Evolutionary conservation across 129 eudicot species (phyloP).

Genomic region (Scalesia atractyloides): DNA sequence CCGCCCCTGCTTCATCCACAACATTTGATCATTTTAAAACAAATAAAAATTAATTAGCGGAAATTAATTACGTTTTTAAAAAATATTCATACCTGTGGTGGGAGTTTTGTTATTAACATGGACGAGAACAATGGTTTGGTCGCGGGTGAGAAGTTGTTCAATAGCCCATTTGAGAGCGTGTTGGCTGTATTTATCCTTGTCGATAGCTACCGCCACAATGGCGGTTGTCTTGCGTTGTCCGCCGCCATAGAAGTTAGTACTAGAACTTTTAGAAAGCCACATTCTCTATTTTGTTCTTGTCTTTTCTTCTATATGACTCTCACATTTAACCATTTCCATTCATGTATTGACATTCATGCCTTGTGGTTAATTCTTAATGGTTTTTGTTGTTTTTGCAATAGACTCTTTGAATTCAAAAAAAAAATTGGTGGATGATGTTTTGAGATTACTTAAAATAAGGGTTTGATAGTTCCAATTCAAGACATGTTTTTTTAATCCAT

Average conservation of each 20-base stretch:
- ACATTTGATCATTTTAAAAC: not conserved
- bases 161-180: conserved; percentile 58
- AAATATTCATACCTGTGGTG: conserved; percentile 17
- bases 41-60: not conserved
- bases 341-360: conserved; percentile 23
- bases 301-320: conserved; percentile 16
- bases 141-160: conserved; percentile 46
- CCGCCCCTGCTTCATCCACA: conserved; percentile 34
- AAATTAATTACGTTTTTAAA: not conserved
- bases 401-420: conserved; percentile 3
- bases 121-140: conserved; percentile 50
- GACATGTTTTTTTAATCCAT: not conserved
- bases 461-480: conserved; percentile 27
- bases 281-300: conserved; percentile 17
- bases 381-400: conserved; percentile 28
- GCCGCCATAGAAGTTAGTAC: conserved; percentile 20
- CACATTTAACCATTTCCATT: conserved; percentile 27
- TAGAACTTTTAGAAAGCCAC: conserved; percentile 37
- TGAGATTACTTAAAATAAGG: conserved; percentile 24
- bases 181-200: conserved; percentile 58
- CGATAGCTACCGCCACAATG: conserved; percentile 59
- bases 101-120: conserved; percentile 37
- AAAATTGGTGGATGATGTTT: conserved; percentile 33
- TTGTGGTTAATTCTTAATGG: conserved; percentile 23
- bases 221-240: conserved; percentile 27